phyloP scores from a whole-genome alignment of 2,329 filamentous ascomycete species.

The Xylariales sp. region DNA sequence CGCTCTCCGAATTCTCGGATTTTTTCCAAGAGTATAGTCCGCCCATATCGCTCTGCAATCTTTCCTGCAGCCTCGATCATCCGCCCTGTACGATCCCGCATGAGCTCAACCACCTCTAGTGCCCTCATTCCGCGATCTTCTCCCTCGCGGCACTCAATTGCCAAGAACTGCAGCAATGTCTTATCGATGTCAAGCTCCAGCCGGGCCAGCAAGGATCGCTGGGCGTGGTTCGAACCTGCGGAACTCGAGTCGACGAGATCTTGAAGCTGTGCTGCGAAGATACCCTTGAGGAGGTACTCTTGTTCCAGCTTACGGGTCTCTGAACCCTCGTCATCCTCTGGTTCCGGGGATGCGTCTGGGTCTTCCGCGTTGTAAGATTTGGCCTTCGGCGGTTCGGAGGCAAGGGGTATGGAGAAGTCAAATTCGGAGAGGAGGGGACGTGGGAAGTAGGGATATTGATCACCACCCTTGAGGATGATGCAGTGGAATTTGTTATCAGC shows the following conservation, averaged over 20 bases:
- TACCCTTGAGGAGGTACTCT: slow-evolving; percentile 68
- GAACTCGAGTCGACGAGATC: slow-evolving; percentile 70
- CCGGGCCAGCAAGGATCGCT: slow-evolving; percentile 63
- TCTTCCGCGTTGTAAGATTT: slow-evolving; percentile 28
- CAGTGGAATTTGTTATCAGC: slow-evolving; percentile 92
- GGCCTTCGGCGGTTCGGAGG: slow-evolving; percentile 42
- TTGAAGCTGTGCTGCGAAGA: slow-evolving; percentile 69
- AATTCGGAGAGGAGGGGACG: slow-evolving; percentile 89
- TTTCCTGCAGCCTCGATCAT: slow-evolving; percentile 91
- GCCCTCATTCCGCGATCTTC: slow-evolving; percentile 95
- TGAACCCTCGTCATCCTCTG: slow-evolving; percentile 27
- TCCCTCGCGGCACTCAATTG: slow-evolving; percentile 83
- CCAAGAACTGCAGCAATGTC: slow-evolving; percentile 81
- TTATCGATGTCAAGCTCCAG: slow-evolving; percentile 87
- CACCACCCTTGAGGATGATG: slow-evolving; percentile 95
- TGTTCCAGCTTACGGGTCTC: slow-evolving; percentile 71
- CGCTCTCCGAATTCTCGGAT: slow-evolving; percentile 80
- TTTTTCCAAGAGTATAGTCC: slow-evolving; percentile 79
- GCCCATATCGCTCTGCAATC: slow-evolving; percentile 80
- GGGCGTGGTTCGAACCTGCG: slow-evolving; percentile 46
- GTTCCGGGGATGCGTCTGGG: slow-evolving; percentile 22
- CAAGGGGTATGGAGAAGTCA: slow-evolving; percentile 80
- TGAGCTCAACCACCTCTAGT: slow-evolving; percentile 80
- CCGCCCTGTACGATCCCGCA: slow-evolving; percentile 78
- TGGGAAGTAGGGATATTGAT: slow-evolving; percentile 90